Evolutionary conservation across 2,329 filamentous ascomycete genomes (phyloP).

Genomic region (Cryphonectria japonica): DNA sequence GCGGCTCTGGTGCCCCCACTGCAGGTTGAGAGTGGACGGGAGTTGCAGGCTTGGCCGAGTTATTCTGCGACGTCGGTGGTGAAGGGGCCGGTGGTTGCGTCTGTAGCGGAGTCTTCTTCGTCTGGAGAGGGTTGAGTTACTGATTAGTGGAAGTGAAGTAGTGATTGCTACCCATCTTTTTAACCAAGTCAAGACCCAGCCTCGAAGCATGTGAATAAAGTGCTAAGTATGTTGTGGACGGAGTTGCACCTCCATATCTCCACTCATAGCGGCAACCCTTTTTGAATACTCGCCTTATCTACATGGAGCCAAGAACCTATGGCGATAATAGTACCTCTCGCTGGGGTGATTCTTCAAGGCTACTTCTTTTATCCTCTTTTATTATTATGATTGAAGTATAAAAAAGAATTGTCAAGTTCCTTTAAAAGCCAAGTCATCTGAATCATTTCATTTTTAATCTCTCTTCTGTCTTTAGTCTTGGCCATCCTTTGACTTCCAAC

Average conservation of each 20-base stretch:
- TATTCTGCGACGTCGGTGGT: not conserved
- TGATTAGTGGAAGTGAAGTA: not conserved
- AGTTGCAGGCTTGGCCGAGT: not conserved
- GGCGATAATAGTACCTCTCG: too few relatives aligned
- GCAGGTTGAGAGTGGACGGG: not conserved
- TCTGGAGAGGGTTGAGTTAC: not conserved
- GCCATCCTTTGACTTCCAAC: not conserved
- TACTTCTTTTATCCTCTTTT: too few relatives aligned
- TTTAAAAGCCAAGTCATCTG: not conserved
- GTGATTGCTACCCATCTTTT: too few relatives aligned
- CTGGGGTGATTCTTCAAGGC: too few relatives aligned
- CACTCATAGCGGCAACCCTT: not conserved
- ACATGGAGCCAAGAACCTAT: not conserved
- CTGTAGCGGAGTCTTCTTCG: not conserved
- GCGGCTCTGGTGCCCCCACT: not conserved
- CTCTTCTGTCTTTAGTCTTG: not conserved
- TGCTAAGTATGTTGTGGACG: not conserved
- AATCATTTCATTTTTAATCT: not conserved
- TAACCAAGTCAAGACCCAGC: too few relatives aligned
- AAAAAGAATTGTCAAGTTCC: not conserved
- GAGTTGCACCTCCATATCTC: conserved; percentile 1
- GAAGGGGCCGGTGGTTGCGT: not conserved
- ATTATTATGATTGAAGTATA: not conserved
- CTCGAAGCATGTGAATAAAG: too few relatives aligned
- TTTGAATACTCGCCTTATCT: not conserved